Evolutionary conservation across 164 flowering plant species (phyloP).

Genomic region (Berberis thunbergii): DNA sequence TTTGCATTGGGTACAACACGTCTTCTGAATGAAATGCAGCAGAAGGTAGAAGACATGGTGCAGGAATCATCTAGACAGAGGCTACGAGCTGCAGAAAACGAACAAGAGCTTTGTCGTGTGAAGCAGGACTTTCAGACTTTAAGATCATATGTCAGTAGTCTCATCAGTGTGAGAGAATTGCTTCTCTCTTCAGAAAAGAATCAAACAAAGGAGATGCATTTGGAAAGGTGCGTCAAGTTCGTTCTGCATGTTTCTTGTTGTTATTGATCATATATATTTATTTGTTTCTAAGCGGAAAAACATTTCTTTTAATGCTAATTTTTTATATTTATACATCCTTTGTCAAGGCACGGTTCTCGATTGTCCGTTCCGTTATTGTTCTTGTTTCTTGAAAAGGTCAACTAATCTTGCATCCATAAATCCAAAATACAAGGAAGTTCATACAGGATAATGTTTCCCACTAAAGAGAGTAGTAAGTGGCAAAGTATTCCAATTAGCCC

Average conservation of each 20-base stretch:
- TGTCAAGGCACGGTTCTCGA: too few relatives aligned
- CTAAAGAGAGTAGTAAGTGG: too few relatives aligned
- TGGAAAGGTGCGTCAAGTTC: slow-evolving; percentile 66
- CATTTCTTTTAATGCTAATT: too few relatives aligned
- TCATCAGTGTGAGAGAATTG: slow-evolving; percentile 87
- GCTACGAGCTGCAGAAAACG: slow-evolving; percentile 91
- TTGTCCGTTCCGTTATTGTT: too few relatives aligned
- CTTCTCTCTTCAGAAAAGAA: slow-evolving; percentile 95
- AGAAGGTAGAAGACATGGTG: slow-evolving; percentile 94
- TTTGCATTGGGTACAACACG: slow-evolving; percentile 76
- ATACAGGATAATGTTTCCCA: too few relatives aligned
- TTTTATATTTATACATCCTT: too few relatives aligned
- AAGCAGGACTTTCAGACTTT: slow-evolving; percentile 89
- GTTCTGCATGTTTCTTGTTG: background rate
- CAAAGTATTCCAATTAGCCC: too few relatives aligned
- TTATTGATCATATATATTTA: background rate
- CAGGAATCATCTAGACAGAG: slow-evolving; percentile 91
- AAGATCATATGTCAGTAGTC: slow-evolving; percentile 85
- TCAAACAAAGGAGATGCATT: slow-evolving; percentile 84
- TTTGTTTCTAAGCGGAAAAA: too few relatives aligned
- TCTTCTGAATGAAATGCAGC: slow-evolving; percentile 77
- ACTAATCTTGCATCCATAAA: too few relatives aligned
- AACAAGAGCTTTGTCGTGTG: slow-evolving; percentile 84
- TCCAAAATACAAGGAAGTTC: too few relatives aligned
- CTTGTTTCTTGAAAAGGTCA: too few relatives aligned